Conservation (phyloP, 768 basidiomycete genomes). For the Obba rivulosa region DNA sequence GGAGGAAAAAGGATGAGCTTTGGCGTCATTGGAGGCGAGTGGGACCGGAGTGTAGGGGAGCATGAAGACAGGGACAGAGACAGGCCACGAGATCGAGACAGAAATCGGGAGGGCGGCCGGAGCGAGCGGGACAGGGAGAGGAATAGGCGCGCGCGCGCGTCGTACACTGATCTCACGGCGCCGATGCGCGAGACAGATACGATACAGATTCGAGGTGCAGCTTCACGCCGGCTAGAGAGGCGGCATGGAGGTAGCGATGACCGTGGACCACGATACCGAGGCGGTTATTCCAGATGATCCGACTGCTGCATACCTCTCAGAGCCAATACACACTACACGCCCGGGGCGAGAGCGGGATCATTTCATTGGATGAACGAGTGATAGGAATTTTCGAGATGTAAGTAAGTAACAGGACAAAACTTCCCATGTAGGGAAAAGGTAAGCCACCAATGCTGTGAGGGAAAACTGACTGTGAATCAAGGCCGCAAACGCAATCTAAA, state of each 20-base stretch:
- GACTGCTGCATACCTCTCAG: neutral
- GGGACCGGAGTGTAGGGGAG: neutral
- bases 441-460: too few relatives aligned
- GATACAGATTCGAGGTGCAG: constrained; percentile 19
- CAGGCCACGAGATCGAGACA: too few relatives aligned
- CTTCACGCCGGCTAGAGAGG: constrained; percentile 11
- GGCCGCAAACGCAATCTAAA: too few relatives aligned
- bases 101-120: neutral
- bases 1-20: constrained; percentile 17
- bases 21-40: constrained; percentile 3
- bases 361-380: too few relatives aligned
- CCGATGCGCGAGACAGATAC: constrained; percentile 23
- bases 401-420: too few relatives aligned
- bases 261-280: constrained; percentile 26
- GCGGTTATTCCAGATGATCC: constrained; percentile 24
- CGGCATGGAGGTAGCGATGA: constrained; percentile 13
- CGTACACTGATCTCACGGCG: constrained; percentile 14
- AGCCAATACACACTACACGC: too few relatives aligned
- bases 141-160: constrained; percentile 3
- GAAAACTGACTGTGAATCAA: too few relatives aligned
- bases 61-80: constrained; percentile 5
- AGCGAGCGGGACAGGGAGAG: constrained; percentile 3
- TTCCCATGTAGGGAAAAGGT: too few relatives aligned
- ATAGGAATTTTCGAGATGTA: too few relatives aligned
- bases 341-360: too few relatives aligned